These are phyloP conservation scores for Fusarium albidum DNA, from an alignment of 2,329 filamentous ascomycete genomes.

Conservation along the genomic window DNA sequence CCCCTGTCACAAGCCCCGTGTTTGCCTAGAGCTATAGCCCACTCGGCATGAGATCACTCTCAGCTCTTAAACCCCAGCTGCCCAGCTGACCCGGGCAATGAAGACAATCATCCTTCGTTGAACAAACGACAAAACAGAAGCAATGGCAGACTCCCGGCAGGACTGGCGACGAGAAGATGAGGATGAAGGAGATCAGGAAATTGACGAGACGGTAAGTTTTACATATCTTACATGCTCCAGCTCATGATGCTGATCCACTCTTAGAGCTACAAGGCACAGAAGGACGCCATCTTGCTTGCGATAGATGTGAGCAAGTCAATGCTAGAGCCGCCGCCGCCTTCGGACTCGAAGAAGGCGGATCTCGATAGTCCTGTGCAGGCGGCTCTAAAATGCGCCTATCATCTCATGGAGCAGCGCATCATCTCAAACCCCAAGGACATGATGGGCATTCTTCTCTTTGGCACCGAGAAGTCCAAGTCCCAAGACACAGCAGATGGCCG, in stretches of 20 bases:
- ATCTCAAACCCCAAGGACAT: constrained; percentile 96
- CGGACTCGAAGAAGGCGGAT: constrained; percentile 77
- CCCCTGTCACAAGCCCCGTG: constrained; percentile 39
- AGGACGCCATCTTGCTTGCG: constrained; percentile 97
- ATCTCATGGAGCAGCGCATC: constrained; percentile 97
- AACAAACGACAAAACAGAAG: constrained; percentile 12
- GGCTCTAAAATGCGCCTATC: constrained; percentile 91
- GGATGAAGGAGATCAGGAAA: constrained; percentile 67
- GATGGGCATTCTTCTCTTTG: constrained; percentile 94
- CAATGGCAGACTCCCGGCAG: constrained; percentile 44
- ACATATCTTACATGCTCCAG: neutral
- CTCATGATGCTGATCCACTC: constrained; percentile 17
- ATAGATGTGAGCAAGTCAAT: constrained; percentile 93
- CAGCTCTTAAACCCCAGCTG: constrained; percentile 35
- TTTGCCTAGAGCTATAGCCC: constrained; percentile 43
- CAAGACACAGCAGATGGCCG: constrained; percentile 70
- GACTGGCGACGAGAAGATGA: constrained; percentile 64
- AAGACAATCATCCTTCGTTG: constrained; percentile 10
- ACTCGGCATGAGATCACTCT: constrained; percentile 32
- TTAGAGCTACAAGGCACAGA: constrained; percentile 87
- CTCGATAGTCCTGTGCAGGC: constrained; percentile 81
- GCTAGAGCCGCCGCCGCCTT: constrained; percentile 72
- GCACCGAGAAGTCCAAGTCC: constrained; percentile 85
- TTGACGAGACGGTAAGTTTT: constrained; percentile 68
- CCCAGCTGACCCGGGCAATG: constrained; percentile 31